A percentile compares a stretch with the other conserved stretches of the same genome.
Conservation (phyloP, 2,329 filamentous ascomycete genomes). For the Pestalotiopsis sp. region DNA sequence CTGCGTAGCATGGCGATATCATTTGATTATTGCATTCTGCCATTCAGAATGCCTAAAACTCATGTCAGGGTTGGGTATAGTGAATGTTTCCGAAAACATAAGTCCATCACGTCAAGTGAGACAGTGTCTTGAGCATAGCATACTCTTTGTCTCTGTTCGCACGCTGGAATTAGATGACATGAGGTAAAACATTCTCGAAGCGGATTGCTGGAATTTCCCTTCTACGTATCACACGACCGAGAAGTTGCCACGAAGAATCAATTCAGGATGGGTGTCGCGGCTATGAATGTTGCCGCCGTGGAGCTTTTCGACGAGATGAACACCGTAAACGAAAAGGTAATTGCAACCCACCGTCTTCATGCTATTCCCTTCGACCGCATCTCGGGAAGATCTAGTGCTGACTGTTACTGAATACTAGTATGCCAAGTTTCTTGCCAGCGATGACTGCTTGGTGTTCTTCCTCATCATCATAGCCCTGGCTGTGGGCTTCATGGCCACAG, state of each 20-base stretch:
- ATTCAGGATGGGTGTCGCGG: too few relatives aligned
- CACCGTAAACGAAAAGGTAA: background rate
- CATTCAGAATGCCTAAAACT: background rate
- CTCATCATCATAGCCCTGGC: constrained; percentile 1
- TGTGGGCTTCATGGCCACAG: constrained; percentile 9
- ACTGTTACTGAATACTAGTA: background rate
- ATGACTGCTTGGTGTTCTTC: constrained; percentile 7
- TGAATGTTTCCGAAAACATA: background rate
- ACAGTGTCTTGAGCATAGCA: background rate
- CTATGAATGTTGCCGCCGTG: too few relatives aligned
- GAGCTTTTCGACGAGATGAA: too few relatives aligned
- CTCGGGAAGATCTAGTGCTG: background rate
- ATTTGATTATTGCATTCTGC: background rate
- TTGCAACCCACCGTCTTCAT: too few relatives aligned
- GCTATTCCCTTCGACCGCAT: too few relatives aligned
- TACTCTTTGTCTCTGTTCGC: background rate
- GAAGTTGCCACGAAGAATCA: too few relatives aligned
- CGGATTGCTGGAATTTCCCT: too few relatives aligned
- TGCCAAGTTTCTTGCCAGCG: background rate
- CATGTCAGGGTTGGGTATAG: background rate
- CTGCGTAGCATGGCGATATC: background rate
- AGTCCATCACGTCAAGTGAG: background rate
- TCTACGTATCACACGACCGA: too few relatives aligned
- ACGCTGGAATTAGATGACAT: background rate
- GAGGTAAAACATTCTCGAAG: background rate